Base-by-base conservation (phyloP, 345 rosid species). In the Citrus hindsii region DNA sequence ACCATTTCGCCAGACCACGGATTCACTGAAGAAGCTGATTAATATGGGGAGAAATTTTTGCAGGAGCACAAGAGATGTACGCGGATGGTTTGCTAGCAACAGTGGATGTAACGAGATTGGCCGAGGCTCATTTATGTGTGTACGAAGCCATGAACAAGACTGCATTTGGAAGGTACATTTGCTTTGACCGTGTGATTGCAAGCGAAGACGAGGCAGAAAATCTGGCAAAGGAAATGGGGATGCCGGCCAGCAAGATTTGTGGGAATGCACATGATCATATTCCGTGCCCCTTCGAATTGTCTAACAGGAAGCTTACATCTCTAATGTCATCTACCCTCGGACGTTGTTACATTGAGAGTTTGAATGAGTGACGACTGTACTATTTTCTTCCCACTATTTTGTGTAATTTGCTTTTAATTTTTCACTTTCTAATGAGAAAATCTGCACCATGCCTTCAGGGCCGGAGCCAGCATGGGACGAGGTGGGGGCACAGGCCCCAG, bases 21-120 rank as follows among this genome's bases (percentile, higher is more conserved):
- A 9, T 40, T 40, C 13, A 40, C 3, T 40, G 3, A 42, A 12
- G 51, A 42, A 42, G 4, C 16, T 10, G 4, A 42, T 3, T 5
- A 27, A 69, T 14, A 6, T 48, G 6, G 7, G 19, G 25, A 3
- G 2, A 68, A 69, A 18, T 53, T 7, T 7, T 46, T 69, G 48
- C 93, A 91, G 95, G 95, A 33, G 90, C 85, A 12, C 84, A 83
- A 77, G 92, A 89, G 81, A 86, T 93, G 98, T 88, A 82, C 63
- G 73, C 65, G n/a, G 65, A 83, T 32, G 95, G 93, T 4, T 4
- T 90, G 67, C 79, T 88, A 37, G 95, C 97, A 19, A 90, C 93
- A 0, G 88, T 90, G 18, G 92, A 90, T 69, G 90, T 85, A 40
- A 85, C 79, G 65, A 89, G 79, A 58, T 71, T 93, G 75, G 97